Evolutionary conservation across 1,284 basidiomycete species (phyloP), one percentile per base, ranked within the genome.

Genomic region (Austroboletus novae-zelandiae): DNA sequence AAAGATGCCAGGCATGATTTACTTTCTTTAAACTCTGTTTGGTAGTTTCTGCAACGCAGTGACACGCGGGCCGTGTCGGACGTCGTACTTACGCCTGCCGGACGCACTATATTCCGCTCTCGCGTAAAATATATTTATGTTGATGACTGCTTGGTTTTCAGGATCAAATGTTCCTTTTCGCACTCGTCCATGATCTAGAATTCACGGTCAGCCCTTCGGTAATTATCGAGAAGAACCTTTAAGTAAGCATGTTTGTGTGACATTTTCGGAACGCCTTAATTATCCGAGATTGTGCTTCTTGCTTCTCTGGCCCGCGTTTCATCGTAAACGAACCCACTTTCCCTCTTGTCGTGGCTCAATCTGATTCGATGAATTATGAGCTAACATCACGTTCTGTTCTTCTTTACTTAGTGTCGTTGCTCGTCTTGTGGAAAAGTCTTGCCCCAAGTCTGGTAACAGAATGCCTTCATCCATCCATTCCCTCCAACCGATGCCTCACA

Each of bases 121-220:
- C 36, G 18, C 32, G 41, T 32, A 48, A 42, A 35, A 43, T 29
- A n/a, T 10, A 17, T 40, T 10, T 15, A 23, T 54, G 27, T 48
- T 65, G 52, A 60, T 57, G 53, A 23, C 20, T 52, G 50, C 51
- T 62, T 51, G 59, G 54, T 34, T 57, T 45, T 13, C 60, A 83
- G 80, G 70, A 81, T 84, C 61, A 83, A 83, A 73, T 80, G 25
- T 83, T 84, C 58, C 64, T 83, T 53, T 82, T 74, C 64, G 74
- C 78, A 41, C 72, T 84, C 41, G 50, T 84, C 43, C 75, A 74
- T 57, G 80, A 83, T 65, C 67, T 83, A 47, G 77, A 78, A 58
- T 80, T 81, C 68, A 67, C 72, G 47, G 71, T 78, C 27, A 78
- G 81, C 61, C 72, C 76, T 25, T 65, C 68, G 43, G 65, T 80